Conservation (phyloP, 202 grass and related monocot species). For the Carex sylvatica region DNA sequence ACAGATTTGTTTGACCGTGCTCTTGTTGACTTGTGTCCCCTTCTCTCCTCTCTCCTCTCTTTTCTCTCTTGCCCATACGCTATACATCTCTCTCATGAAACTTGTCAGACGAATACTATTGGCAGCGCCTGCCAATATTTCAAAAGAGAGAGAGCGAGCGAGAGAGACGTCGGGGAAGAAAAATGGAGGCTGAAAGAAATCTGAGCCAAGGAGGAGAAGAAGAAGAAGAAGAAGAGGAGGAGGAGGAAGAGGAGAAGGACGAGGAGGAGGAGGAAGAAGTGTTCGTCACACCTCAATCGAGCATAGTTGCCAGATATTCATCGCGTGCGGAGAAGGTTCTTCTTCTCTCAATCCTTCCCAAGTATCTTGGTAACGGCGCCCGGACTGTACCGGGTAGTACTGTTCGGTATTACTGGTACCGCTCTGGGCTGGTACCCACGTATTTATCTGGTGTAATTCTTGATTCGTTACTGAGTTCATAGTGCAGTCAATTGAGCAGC, state of each 20-base stretch:
- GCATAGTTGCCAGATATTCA: background rate
- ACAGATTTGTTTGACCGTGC: background rate
- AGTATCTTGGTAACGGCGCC: background rate
- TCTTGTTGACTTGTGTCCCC: background rate
- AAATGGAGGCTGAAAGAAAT: slow-evolving; percentile 7
- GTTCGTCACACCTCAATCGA: slow-evolving; percentile 21
- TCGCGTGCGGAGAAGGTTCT: slow-evolving; percentile 15
- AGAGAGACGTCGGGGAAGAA: background rate
- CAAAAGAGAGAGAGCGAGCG: background rate
- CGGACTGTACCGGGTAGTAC: background rate
- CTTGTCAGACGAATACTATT: background rate
- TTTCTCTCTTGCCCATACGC: background rate
- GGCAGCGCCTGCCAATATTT: background rate
- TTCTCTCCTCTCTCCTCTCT: too few species aligned
- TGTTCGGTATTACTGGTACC: background rate
- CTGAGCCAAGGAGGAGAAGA: background rate
- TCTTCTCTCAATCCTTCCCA: slow-evolving; percentile 6
- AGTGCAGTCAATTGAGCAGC: background rate
- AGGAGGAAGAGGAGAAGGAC: background rate
- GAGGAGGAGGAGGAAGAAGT: background rate
- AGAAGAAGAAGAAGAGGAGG: background rate
- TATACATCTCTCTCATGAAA: background rate
- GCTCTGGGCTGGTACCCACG: background rate
- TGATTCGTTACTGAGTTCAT: background rate
- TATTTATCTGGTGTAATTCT: background rate